phyloP scores from a whole-genome alignment of 2,329 filamentous ascomycete species.

The Geoglossum cookeanum region DNA sequence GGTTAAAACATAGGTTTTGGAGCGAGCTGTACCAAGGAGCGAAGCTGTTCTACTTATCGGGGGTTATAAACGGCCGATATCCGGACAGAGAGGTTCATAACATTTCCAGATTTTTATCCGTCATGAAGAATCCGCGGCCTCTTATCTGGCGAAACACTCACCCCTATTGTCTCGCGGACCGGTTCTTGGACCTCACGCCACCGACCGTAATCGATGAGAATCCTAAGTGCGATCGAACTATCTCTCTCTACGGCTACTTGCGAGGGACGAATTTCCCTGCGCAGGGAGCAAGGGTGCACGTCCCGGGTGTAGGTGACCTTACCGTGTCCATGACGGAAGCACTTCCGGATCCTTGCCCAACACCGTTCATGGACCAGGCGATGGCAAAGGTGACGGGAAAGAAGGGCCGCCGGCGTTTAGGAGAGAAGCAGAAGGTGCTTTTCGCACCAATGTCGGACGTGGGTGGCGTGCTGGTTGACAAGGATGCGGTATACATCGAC shows the following conservation, averaged over 20 bases:
- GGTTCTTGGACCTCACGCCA: slow-evolving; percentile 86
- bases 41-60: slow-evolving; percentile 90
- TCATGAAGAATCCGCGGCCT: slow-evolving; percentile 98
- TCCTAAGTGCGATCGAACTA: slow-evolving; percentile 71
- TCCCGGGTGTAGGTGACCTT: slow-evolving; percentile 82
- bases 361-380: slow-evolving; percentile 75
- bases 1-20: slow-evolving; percentile 90
- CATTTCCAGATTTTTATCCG: slow-evolving; percentile 78
- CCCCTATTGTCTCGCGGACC: slow-evolving; percentile 83
- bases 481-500: slow-evolving; percentile 86
- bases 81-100: slow-evolving; percentile 95
- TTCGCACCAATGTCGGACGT: slow-evolving; percentile 98
- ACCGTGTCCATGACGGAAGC: slow-evolving; percentile 68
- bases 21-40: slow-evolving; percentile 92
- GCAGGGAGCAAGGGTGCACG: slow-evolving; percentile 68
- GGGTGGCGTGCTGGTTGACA: slow-evolving; percentile 86
- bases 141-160: slow-evolving; percentile 92
- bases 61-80: slow-evolving; percentile 90
- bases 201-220: slow-evolving; percentile 81
- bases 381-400: slow-evolving; percentile 72
- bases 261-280: slow-evolving; percentile 87
- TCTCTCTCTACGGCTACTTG: slow-evolving; percentile 84
- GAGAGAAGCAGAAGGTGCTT: slow-evolving; percentile 91
- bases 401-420: slow-evolving; percentile 57
- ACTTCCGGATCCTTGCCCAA: slow-evolving; percentile 86